phyloP scores from a whole-genome alignment of 2,329 filamentous ascomycete genomes.

The Aspergillus nomiae region DNA sequence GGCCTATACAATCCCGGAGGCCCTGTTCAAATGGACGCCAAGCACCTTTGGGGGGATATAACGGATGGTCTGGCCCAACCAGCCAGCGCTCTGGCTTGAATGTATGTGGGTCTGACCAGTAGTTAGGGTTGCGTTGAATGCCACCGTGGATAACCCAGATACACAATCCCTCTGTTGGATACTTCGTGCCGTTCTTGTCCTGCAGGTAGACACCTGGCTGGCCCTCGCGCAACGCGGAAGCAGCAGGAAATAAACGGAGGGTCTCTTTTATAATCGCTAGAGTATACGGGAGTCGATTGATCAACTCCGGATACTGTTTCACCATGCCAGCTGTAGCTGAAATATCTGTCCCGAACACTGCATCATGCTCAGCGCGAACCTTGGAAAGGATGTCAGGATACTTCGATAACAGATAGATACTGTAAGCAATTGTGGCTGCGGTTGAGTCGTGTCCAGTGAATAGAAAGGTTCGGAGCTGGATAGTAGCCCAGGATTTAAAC shows the following conservation, averaged over 20 bases:
- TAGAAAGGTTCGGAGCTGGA: not conserved
- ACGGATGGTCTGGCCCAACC: conserved; percentile 25
- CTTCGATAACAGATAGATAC: conserved; percentile 8
- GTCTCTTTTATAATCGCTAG: conserved; percentile 58
- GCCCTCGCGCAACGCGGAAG: conserved; percentile 18
- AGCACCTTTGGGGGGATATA: conserved; percentile 37
- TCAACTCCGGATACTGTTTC: conserved; percentile 44
- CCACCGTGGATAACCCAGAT: conserved; percentile 21
- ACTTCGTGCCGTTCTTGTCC: conserved; percentile 13
- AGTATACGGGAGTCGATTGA: conserved; percentile 57
- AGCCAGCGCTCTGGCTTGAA: conserved; percentile 44
- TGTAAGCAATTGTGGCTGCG: not conserved
- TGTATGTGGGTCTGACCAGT: conserved; percentile 19
- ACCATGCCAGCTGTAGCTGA: conserved; percentile 41
- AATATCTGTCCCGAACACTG: conserved; percentile 50
- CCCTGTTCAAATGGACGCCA: conserved; percentile 55
- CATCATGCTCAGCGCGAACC: conserved; percentile 54
- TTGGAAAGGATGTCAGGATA: conserved; percentile 36
- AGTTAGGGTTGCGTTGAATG: conserved; percentile 17
- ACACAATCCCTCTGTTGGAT: conserved; percentile 17
- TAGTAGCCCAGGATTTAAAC: not conserved
- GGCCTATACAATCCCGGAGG: conserved; percentile 52
- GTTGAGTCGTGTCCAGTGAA: not conserved
- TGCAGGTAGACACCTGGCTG: conserved; percentile 11
- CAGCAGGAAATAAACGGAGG: conserved; percentile 53